Conservation (phyloP, 805 yeast genomes). For the Monosporozyma aerobia region DNA sequence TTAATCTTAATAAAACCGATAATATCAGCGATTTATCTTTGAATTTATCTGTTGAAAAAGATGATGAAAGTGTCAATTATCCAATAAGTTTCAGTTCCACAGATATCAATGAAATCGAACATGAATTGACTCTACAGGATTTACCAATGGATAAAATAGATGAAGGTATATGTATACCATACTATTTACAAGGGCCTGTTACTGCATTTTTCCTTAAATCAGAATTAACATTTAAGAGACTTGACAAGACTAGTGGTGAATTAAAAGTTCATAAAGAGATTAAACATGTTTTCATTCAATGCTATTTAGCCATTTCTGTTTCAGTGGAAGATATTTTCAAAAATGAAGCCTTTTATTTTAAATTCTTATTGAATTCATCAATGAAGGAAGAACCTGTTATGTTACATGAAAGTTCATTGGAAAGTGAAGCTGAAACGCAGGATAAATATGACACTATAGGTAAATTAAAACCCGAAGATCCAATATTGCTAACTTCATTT, state of each 20-base stretch:
- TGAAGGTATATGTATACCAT: constrained; percentile 7
- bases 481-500: constrained; percentile 14
- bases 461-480: constrained; percentile 11
- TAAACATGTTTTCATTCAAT: constrained; percentile 8
- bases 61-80: not conserved
- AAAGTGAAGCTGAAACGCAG: not conserved
- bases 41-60: constrained; percentile 4
- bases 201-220: constrained; percentile 11
- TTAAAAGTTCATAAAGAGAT: constrained; percentile 11
- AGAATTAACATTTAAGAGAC: constrained; percentile 8
- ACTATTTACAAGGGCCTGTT: constrained; percentile 11
- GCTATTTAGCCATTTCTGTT: constrained; percentile 24
- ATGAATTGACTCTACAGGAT: not conserved
- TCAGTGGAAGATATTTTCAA: constrained; percentile 28
- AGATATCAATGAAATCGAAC: not conserved
- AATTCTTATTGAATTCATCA: constrained; percentile 23
- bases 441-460: constrained; percentile 15
- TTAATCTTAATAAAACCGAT: constrained; percentile 7
- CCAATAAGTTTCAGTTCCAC: constrained; percentile 3
- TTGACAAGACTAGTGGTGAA: no score
- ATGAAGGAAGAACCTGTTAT: constrained; percentile 19
- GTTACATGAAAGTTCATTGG: constrained; percentile 13
- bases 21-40: not conserved
- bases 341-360: constrained; percentile 21
- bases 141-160: not conserved